Percentiles rank a stretch among this genome's conserved stretches.
Conservation (phyloP, 2,329 filamentous ascomycete genomes). For the Aspergillus terreus region DNA sequence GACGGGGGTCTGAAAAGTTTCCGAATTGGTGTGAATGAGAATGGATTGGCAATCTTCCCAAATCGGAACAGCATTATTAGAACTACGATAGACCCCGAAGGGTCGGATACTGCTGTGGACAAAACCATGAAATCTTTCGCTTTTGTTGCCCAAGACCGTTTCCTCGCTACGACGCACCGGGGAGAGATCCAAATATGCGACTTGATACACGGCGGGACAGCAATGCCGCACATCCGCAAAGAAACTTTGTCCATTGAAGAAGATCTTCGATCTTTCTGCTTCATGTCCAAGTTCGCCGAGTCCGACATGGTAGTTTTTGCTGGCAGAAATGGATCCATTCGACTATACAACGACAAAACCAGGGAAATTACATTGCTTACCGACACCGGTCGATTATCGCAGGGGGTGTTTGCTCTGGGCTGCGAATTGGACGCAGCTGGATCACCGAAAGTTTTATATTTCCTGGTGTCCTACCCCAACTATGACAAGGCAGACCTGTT, state of each 20-base stretch:
- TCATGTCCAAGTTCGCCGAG: slow-evolving; percentile 27
- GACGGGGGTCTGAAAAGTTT: slow-evolving; percentile 62
- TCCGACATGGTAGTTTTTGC: slow-evolving; percentile 33
- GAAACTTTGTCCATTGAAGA: slow-evolving; percentile 26
- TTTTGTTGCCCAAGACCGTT: slow-evolving; percentile 31
- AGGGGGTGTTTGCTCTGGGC: slow-evolving; percentile 26
- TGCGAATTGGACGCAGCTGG: slow-evolving; percentile 5
- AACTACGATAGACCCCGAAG: slow-evolving; percentile 6
- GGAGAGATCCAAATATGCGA: slow-evolving; percentile 33
- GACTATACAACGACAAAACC: slow-evolving; percentile 31
- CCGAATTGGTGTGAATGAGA: slow-evolving; percentile 15
- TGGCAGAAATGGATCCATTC: slow-evolving; percentile 29
- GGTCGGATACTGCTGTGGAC: slow-evolving; percentile 10
- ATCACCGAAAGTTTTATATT: slow-evolving; percentile 15
- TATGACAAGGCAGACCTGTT: slow-evolving; percentile 28
- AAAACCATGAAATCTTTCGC: slow-evolving; percentile 26
- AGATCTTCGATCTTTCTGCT: slow-evolving; percentile 27
- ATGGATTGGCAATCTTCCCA: slow-evolving; percentile 7
- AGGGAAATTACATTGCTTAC: slow-evolving; percentile 25
- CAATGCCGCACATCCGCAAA: slow-evolving; percentile 10
- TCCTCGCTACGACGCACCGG: slow-evolving; percentile 28
- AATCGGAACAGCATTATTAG: slow-evolving; percentile 15
- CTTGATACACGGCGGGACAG: slow-evolving; percentile 10
- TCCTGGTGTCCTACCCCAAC: slow-evolving; percentile 25
- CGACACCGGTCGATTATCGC: slow-evolving; percentile 24